Evolutionary conservation across 2,329 filamentous ascomycete species (phyloP).

Genomic region (Fusarium sp.): DNA sequence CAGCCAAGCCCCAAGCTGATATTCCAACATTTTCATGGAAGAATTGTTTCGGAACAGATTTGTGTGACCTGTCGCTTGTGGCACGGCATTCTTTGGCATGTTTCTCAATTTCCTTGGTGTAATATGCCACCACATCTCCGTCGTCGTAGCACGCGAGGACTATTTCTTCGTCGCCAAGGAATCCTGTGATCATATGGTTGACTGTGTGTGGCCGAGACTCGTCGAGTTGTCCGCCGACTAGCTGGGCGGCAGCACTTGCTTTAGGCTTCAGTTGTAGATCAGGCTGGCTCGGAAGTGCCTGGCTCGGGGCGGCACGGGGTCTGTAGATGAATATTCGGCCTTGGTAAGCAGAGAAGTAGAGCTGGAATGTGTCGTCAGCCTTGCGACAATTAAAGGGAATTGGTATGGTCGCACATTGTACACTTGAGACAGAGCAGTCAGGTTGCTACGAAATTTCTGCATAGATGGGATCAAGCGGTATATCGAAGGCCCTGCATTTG

Average conservation of each 20-base stretch:
- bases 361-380: conserved; percentile 47
- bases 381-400: background rate
- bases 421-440: conserved; percentile 67
- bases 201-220: conserved; percentile 65
- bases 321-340: conserved; percentile 67
- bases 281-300: conserved; percentile 60
- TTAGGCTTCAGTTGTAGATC: conserved; percentile 61
- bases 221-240: conserved; percentile 65
- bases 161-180: conserved; percentile 76
- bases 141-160: conserved; percentile 76
- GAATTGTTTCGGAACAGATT: conserved; percentile 58
- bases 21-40: conserved; percentile 79
- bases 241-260: conserved; percentile 52
- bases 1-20: conserved; percentile 89
- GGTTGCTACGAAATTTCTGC: conserved; percentile 61
- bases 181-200: conserved; percentile 75
- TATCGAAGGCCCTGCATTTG: conserved; percentile 38
- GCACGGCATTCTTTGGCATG: conserved; percentile 50
- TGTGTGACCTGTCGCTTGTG: conserved; percentile 1
- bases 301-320: conserved; percentile 57
- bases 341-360: conserved; percentile 70
- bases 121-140: conserved; percentile 78
- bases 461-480: conserved; percentile 47
- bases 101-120: conserved; percentile 64
- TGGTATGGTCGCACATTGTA: conserved; percentile 58